These are phyloP conservation scores for Macrophomina pseudophaseolina DNA, from an alignment of 2,329 filamentous ascomycete genomes.

Conservation along the genomic window DNA sequence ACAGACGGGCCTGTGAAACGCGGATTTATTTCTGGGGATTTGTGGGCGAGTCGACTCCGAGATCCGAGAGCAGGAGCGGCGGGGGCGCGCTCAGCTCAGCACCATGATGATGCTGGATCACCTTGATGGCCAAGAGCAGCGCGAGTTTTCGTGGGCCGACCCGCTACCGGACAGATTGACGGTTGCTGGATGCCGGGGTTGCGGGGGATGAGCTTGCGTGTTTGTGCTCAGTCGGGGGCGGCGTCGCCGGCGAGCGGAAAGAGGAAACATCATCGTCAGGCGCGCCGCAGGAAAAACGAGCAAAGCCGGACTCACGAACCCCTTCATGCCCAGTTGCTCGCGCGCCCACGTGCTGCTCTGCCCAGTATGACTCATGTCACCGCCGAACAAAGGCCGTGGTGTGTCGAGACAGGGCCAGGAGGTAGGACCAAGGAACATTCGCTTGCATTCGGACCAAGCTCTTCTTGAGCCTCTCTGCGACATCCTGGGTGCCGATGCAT, in stretches of 20 bases:
- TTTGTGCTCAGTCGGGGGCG: not conserved
- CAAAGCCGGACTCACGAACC: not conserved
- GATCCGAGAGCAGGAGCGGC: not conserved
- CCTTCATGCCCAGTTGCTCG: not conserved
- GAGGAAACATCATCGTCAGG: not conserved
- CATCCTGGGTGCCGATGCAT: not conserved
- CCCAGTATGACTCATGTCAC: not conserved
- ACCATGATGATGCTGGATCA: not conserved
- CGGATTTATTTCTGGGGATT: not conserved
- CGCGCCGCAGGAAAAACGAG: not conserved
- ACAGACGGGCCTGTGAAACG: not conserved
- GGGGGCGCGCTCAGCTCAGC: not conserved
- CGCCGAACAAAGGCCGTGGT: not conserved
- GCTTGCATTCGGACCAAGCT: not conserved
- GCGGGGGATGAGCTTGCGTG: conserved; percentile 6
- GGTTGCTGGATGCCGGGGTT: not conserved
- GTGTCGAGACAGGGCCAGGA: not conserved
- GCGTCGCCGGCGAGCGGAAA: not conserved
- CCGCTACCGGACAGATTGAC: not conserved
- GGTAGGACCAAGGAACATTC: not conserved
- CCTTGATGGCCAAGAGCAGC: not conserved
- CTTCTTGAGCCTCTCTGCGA: not conserved
- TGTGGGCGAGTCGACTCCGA: not conserved
- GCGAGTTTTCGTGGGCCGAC: not conserved
- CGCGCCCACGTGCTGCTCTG: not conserved